Conservation (phyloP, 257 asterid genomes). For the Vinca minor region DNA sequence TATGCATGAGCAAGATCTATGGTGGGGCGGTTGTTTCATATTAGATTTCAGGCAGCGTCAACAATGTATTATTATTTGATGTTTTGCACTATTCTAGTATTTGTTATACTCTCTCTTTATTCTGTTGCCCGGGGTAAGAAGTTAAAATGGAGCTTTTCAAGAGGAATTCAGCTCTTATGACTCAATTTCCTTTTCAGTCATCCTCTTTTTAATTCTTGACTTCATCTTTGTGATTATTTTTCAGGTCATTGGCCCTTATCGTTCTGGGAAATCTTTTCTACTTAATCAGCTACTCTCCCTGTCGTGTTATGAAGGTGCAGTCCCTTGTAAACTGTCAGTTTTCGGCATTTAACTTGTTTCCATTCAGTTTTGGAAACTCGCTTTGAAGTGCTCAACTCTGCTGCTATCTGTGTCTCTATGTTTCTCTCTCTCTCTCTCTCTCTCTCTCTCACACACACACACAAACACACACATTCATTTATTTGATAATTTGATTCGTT, state of each 20-base stretch:
- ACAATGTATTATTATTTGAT: neutral
- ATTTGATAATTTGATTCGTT: conserved; percentile 19
- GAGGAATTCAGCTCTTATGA: neutral
- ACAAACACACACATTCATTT: neutral
- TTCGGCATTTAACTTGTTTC: conserved; percentile 7
- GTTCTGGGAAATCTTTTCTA: conserved; percentile 95
- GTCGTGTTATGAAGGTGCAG: conserved; percentile 87
- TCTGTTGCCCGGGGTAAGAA: neutral
- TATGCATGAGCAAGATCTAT: neutral
- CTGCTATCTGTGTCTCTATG: too few species aligned
- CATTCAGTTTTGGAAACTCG: neutral
- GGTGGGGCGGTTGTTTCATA: neutral
- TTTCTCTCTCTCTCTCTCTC: conserved; percentile 1
- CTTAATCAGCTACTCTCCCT: conserved; percentile 98
- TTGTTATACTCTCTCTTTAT: neutral
- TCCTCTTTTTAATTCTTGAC: neutral
- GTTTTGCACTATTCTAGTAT: neutral
- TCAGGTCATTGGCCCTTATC: conserved; percentile 97
- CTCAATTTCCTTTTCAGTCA: neutral
- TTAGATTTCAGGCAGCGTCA: neutral
- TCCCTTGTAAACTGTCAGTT: conserved; percentile 2
- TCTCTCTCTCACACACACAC: neutral
- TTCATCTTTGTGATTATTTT: conserved; percentile 8
- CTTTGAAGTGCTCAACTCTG: neutral
- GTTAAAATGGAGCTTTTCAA: neutral